These are phyloP conservation scores for Lactifluus subvellereus DNA, from an alignment of 768 basidiomycete genomes.

Conservation along the genomic window DNA sequence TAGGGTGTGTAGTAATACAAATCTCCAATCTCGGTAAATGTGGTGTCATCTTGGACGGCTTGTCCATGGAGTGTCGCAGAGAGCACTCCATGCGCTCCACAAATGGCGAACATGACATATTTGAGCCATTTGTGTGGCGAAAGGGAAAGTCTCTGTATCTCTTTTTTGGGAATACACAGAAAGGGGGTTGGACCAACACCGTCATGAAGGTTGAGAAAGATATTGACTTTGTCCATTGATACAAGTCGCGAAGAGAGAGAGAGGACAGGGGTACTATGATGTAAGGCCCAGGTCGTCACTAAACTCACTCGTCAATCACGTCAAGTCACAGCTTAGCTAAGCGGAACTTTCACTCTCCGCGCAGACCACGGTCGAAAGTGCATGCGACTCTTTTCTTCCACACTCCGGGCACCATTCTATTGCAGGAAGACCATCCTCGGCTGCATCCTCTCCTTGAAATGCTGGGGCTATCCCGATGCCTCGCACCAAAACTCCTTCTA, in stretches of 20 bases:
- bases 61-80: neutral
- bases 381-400: conserved; percentile 29
- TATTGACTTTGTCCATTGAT: neutral
- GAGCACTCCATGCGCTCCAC: neutral
- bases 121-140: neutral
- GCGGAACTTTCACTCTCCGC: too few species aligned
- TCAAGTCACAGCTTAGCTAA: too few species aligned
- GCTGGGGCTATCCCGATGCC: conserved; percentile 29
- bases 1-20: neutral
- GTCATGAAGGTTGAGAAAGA: neutral
- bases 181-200: neutral
- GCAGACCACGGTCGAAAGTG: too few species aligned
- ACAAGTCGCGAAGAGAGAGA: too few species aligned
- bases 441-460: conserved; percentile 49
- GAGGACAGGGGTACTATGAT: too few species aligned
- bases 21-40: neutral
- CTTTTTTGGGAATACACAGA: neutral
- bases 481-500: conserved; percentile 48
- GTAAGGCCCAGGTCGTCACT: too few species aligned
- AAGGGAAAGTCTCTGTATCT: neutral
- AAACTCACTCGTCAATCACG: too few species aligned
- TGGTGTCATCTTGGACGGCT: neutral
- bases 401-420: conserved; percentile 41
- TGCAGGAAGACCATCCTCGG: conserved; percentile 57
- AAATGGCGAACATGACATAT: neutral